Conservation (phyloP, 768 basidiomycete species). For the Rhizopogon vesiculosus region DNA sequence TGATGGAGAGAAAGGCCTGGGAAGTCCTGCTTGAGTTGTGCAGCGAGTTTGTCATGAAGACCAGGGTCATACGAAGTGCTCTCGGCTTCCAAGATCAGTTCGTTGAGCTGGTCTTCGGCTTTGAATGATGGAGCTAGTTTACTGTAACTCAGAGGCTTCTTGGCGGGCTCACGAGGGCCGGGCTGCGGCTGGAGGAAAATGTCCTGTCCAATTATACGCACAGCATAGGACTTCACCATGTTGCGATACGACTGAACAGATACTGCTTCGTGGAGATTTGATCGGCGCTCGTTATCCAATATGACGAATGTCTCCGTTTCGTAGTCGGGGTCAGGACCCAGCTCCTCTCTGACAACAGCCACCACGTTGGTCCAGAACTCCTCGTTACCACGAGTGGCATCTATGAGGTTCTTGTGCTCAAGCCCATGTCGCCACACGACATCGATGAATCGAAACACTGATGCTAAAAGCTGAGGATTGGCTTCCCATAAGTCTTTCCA, state of each 20-base stretch:
- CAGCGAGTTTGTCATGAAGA: slow-evolving; percentile 59
- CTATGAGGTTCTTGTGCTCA: slow-evolving; percentile 62
- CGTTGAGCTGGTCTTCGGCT: slow-evolving; percentile 58
- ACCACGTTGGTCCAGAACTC: slow-evolving; percentile 71
- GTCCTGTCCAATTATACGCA: slow-evolving; percentile 72
- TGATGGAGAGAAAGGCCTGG: slow-evolving; percentile 61
- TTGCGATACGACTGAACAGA: slow-evolving; percentile 64
- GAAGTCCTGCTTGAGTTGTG: slow-evolving; percentile 46
- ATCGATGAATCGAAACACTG: slow-evolving; percentile 71
- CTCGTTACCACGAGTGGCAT: slow-evolving; percentile 48
- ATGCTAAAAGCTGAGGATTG: slow-evolving; percentile 72
- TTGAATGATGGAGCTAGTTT: slow-evolving; percentile 55
- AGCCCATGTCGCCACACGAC: slow-evolving; percentile 77
- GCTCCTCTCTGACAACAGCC: slow-evolving; percentile 57
- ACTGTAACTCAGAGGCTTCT: slow-evolving; percentile 57
- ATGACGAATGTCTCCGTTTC: slow-evolving; percentile 43
- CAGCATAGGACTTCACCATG: slow-evolving; percentile 67
- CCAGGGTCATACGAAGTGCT: slow-evolving; percentile 68
- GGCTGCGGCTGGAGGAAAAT: slow-evolving; percentile 56
- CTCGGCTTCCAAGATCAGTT: slow-evolving; percentile 65
- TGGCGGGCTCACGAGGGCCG: slow-evolving; percentile 26
- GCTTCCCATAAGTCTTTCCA: slow-evolving; percentile 77
- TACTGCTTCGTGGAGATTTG: slow-evolving; percentile 58
- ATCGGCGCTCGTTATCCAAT: slow-evolving; percentile 34
- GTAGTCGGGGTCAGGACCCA: slow-evolving; percentile 73